Evolutionary conservation across 768 basidiomycete species (phyloP), one percentile per base, ranked within the genome.

Genomic region (Mycena venus): DNA sequence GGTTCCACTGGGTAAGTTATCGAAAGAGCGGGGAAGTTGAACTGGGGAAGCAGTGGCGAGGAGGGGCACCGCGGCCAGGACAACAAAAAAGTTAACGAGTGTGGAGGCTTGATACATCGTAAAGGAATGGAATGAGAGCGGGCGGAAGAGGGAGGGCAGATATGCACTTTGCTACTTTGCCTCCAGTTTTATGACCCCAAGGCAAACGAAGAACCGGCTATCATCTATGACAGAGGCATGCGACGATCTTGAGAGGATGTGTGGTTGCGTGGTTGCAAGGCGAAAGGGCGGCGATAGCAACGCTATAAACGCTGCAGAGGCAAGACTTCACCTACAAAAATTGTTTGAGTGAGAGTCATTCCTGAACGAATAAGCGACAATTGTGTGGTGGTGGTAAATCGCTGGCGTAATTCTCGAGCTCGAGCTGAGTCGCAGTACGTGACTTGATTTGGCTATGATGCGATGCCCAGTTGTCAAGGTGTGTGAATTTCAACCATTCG

Each of bases 11-110:
- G 70, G 70, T 14, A 71, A 15, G 61, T 34, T 44, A 6, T 64
- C 29, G 12, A 71, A 56, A 32, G 70, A 63, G 29, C 61, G 70
- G 23, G 70, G 70, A 29, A 71, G 61, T 21, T 63, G 61, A 42
- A 71, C 15, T 15, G 70, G 70, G 32, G 53, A 71, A 44, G 61
- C 70, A 6, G 51, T 42, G n/a, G 53, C 70, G 21, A 64, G 32
- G 21, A 53, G 31, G 15, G 61, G 61, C 8, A 61, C 15, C 51
- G 27, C 60, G 12, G 70, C 14, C 21, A 71, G 61, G 44, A 40
- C 44, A 55, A 62, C 12, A 11, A 62, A 64, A 40, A 64, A 56
- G 34, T 29, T 56, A 64, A 71, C 17, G 70, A 71, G 40, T 51
- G 70, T 40, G 51, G 10, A 56, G 21, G 36, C 42, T 53, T 59